These are phyloP conservation scores for Nicotiana sylvestris DNA, from an alignment of 257 asterid species.

Conservation along the genomic window DNA sequence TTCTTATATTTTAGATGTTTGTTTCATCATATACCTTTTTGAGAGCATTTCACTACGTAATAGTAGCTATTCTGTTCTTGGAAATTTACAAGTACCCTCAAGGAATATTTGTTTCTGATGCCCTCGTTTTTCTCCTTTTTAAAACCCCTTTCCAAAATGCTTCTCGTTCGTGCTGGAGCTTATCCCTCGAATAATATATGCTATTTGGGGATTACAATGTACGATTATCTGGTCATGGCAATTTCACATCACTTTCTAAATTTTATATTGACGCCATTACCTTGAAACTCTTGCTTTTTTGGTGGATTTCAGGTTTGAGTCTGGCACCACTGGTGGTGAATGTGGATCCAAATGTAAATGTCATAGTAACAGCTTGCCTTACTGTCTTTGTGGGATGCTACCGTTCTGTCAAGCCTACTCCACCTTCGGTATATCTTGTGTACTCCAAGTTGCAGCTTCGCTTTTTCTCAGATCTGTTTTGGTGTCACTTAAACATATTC, in stretches of 20 bases:
- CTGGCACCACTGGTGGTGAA: constrained; percentile 86
- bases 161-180: neutral
- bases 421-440: constrained; percentile 69
- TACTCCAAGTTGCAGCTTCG: neutral
- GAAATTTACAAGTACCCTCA: neutral
- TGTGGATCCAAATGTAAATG: constrained; percentile 87
- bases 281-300: constrained; percentile 11
- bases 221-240: neutral
- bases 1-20: neutral
- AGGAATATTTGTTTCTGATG: neutral
- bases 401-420: constrained; percentile 90
- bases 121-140: too few relatives aligned
- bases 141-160: neutral
- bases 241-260: neutral
- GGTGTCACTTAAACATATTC: neutral
- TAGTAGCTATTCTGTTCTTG: neutral
- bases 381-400: constrained; percentile 85
- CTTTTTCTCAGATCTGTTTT: neutral
- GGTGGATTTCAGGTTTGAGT: constrained; percentile 61
- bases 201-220: neutral
- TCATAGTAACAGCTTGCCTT: constrained; percentile 80
- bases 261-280: constrained; percentile 1
- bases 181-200: neutral
- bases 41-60: neutral
- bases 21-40: neutral